Base-by-base conservation (phyloP, 2,329 filamentous ascomycete species). In the Fusarium xyrophilum region DNA sequence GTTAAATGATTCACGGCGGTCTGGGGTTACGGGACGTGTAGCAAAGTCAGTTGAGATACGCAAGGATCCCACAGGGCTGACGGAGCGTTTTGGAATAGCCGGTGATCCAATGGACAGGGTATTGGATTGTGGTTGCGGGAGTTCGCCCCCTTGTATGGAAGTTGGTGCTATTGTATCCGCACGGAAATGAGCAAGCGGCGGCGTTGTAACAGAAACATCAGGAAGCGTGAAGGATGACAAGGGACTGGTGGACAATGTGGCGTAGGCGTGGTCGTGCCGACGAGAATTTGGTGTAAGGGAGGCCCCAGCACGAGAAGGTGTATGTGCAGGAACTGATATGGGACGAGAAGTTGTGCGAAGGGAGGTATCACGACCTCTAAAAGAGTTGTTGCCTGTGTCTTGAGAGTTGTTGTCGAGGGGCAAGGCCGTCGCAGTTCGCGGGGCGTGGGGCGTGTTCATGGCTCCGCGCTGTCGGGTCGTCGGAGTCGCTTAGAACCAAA, bases 41-140 rank as follows among this genome's bases (percentile, higher is more conserved):
- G 70, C 30, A 38, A 79, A 65, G 59, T 81, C 78, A 51, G 81
- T 82, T 11, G 78, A 78, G 54, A 83, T 78, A 46, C 77, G 75
- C 19, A 83, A 74, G 23, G 76, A 71, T 23, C 75, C 71, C 9
- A 66, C 52, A 23, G 67, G 73, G 40, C 63, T 72, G 43, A 64
- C 51, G 21, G 68, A 65, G 19, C 61, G 64, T 52, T 60, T 62
- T 23, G 66, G 65, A 27, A 57, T 36, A 38, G 63, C 51, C 39
- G 53, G 67, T 36, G 65, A 60, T 21, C 56, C 55, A 35, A 67
- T 54, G 30, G 60, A 38, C 39, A 74, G 54, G 28, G 52, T 40
- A 35, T 28, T 55, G 42, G 62, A 32, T n/a, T 71, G 67, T 30
- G 60, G 40, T 23, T 63, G 61, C 13, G 70, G 68, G 11, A 72